These are phyloP conservation scores for Chloranthus sessilifolius DNA, from an alignment of 164 flowering plant genomes.

Conservation along the genomic window DNA sequence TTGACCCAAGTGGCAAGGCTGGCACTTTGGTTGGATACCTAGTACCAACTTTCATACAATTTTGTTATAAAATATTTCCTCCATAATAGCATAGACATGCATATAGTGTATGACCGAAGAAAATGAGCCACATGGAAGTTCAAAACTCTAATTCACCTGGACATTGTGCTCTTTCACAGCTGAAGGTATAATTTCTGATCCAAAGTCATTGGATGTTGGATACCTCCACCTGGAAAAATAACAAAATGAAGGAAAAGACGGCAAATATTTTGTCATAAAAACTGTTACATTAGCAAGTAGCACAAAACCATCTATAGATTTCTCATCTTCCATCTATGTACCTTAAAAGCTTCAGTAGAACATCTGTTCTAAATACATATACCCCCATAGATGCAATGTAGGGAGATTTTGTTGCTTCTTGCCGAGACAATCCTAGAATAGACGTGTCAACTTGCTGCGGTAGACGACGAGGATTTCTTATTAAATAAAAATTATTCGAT, in stretches of 20 bases:
- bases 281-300: not conserved
- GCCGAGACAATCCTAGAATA: slow-evolving; percentile 52
- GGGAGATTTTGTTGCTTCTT: slow-evolving; percentile 54
- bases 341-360: slow-evolving; percentile 56
- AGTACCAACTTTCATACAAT: too few species aligned
- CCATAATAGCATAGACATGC: not conserved
- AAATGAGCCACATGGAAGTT: too few species aligned
- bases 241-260: too few species aligned
- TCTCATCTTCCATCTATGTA: not conserved
- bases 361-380: slow-evolving; percentile 67
- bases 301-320: not conserved
- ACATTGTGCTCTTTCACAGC: slow-evolving; percentile 67
- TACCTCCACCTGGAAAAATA: slow-evolving; percentile 35
- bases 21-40: too few species aligned
- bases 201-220: slow-evolving; percentile 83
- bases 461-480: not conserved
- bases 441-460: slow-evolving; percentile 79
- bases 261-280: not conserved
- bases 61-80: too few species aligned
- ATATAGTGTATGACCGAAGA: too few species aligned
- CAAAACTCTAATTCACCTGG: too few species aligned
- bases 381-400: slow-evolving; percentile 96
- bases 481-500: not conserved
- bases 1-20: too few species aligned
- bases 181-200: slow-evolving; percentile 86